These are phyloP conservation scores for Heritiera littoralis DNA, from an alignment of 345 rosid species.

Conservation along the genomic window DNA sequence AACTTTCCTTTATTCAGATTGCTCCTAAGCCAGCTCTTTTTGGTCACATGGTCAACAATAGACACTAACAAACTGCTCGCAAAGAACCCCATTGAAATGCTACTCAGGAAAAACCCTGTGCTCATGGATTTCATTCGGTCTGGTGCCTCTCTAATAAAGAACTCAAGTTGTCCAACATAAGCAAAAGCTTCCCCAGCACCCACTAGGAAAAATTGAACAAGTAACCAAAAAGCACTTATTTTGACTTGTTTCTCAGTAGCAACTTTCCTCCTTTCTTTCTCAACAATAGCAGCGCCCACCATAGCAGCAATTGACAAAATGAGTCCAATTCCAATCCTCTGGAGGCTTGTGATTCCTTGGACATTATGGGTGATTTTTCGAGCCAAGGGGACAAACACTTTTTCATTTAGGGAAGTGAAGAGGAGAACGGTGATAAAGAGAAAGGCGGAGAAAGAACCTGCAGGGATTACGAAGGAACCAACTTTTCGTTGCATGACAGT, in stretches of 20 bases:
- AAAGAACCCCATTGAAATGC: constrained; percentile 88
- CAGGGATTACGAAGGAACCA: constrained; percentile 57
- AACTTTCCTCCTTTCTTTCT: constrained; percentile 53
- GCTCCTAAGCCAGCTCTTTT: constrained; percentile 67
- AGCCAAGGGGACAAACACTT: constrained; percentile 63
- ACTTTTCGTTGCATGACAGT: constrained; percentile 64
- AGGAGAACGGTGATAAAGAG: constrained; percentile 72
- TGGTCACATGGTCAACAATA: constrained; percentile 57
- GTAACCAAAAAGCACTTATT: constrained; percentile 78
- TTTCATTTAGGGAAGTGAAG: constrained; percentile 83
- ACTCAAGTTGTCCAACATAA: constrained; percentile 91
- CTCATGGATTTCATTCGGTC: constrained; percentile 95
- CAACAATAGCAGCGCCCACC: constrained; percentile 62
- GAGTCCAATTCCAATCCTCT: constrained; percentile 77
- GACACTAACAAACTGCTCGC: constrained; percentile 79
- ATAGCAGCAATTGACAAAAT: constrained; percentile 63
- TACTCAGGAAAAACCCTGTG: constrained; percentile 82
- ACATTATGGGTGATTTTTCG: constrained; percentile 50
- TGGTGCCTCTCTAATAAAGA: constrained; percentile 87
- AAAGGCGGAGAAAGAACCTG: constrained; percentile 68
- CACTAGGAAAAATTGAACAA: constrained; percentile 77
- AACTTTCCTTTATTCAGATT: constrained; percentile 59
- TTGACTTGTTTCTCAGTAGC: constrained; percentile 26
- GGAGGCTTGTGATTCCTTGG: constrained; percentile 91
- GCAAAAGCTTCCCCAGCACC: constrained; percentile 96